phyloP scores from a whole-genome alignment of 2,329 filamentous ascomycete genomes.

The Diaporthe ilicicola region DNA sequence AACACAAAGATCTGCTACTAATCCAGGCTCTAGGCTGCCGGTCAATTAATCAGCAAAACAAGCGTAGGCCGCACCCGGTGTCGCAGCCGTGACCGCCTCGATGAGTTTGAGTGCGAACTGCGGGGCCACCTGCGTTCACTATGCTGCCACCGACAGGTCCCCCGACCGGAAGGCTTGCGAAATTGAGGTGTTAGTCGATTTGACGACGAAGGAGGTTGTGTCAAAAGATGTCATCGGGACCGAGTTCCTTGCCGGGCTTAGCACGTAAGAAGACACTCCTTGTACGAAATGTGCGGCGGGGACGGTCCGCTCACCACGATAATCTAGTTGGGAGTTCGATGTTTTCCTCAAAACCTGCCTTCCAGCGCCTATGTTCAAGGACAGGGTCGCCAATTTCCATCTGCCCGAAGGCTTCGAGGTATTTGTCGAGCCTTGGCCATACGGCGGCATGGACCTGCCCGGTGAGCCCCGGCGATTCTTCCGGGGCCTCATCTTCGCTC shows the following conservation, averaged over 20 bases:
- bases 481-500: constrained; percentile 23
- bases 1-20: constrained; percentile 66
- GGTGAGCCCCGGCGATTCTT: constrained; percentile 10
- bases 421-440: constrained; percentile 24
- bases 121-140: constrained; percentile 53
- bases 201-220: background rate
- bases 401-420: constrained; percentile 24
- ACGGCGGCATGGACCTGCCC: constrained; percentile 2
- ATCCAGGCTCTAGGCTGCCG: constrained; percentile 60
- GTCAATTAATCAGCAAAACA: constrained; percentile 64
- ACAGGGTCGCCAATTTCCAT: constrained; percentile 14
- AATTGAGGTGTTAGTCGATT: background rate
- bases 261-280: background rate
- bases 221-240: background rate
- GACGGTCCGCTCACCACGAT: background rate
- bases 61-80: constrained; percentile 63
- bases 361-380: constrained; percentile 10
- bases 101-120: constrained; percentile 61
- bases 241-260: background rate
- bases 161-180: background rate
- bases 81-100: constrained; percentile 62
- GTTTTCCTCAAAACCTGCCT: background rate
- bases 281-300: background rate
- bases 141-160: background rate
- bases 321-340: background rate